A percentile compares a stretch with the other conserved stretches of the same genome.
phyloP scores from a whole-genome alignment of 2,329 filamentous ascomycete species.

The Waltergamsia citrina region DNA sequence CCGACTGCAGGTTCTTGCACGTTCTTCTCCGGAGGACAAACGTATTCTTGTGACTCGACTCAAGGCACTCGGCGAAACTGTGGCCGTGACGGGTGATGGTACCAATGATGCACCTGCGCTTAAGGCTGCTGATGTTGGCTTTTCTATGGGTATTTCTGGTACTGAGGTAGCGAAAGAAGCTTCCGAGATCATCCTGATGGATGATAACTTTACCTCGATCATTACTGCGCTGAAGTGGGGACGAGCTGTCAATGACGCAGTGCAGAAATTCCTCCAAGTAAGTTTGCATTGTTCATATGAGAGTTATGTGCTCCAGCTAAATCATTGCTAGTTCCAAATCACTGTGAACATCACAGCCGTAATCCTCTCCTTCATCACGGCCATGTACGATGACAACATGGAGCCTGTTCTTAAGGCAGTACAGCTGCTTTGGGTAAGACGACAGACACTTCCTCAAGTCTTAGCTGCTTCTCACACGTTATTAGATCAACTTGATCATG shows the following conservation, averaged over 20 bases:
- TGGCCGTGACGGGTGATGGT: conserved; percentile 57
- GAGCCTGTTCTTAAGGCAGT: conserved; percentile 55
- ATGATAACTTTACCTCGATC: conserved; percentile 58
- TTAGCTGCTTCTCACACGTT: no score
- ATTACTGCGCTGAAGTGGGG: conserved; percentile 61
- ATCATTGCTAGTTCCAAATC: conserved; percentile 47
- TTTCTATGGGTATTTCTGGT: conserved; percentile 59
- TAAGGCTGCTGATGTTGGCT: conserved; percentile 57
- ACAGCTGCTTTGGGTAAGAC: conserved; percentile 49
- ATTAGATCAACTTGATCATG: conserved; percentile 63
- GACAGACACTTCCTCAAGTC: no score
- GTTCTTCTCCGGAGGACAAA: conserved; percentile 52
- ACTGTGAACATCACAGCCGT: conserved; percentile 64
- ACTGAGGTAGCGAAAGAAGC: conserved; percentile 61
- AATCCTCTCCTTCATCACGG: conserved; percentile 53
- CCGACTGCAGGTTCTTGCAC: conserved; percentile 38
- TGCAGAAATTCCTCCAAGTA: conserved; percentile 58
- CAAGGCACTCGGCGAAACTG: conserved; percentile 45
- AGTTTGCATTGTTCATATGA: conserved; percentile 3
- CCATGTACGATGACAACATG: conserved; percentile 45
- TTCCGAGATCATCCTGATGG: conserved; percentile 58
- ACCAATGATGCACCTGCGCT: conserved; percentile 59
- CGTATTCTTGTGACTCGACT: conserved; percentile 43
- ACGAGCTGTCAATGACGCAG: conserved; percentile 58
- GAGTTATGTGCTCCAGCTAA: conserved; percentile 3